phyloP scores from a whole-genome alignment of 495 filamentous ascomycete species.

The Hyaloscypha bicolor region DNA sequence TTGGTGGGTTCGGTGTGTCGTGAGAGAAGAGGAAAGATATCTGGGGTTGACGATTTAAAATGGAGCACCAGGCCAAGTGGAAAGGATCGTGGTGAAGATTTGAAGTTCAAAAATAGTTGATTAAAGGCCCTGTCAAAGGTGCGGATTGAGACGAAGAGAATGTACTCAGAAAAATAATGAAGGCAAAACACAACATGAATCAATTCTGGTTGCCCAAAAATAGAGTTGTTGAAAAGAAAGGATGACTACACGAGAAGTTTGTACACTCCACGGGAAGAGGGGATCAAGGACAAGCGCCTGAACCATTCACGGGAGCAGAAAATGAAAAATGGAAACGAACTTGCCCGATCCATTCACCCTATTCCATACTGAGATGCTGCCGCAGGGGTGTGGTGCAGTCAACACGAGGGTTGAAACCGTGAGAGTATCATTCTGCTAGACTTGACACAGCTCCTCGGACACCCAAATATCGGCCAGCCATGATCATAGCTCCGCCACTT shows the following conservation, averaged over 20 bases:
- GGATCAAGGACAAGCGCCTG: not conserved
- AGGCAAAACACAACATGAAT: not conserved
- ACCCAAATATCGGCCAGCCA: not conserved
- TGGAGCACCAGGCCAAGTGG: not conserved
- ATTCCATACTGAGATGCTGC: not conserved
- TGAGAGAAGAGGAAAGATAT: not conserved
- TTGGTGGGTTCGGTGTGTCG: constrained; percentile 3
- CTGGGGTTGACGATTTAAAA: not conserved
- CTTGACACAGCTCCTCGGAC: constrained; percentile 24
- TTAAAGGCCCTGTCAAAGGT: constrained; percentile 34
- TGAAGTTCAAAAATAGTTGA: constrained; percentile 11
- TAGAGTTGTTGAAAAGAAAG: not conserved
- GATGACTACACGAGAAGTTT: not conserved
- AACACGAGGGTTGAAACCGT: constrained; percentile 21
- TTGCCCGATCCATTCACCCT: not conserved
- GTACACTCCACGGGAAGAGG: not conserved
- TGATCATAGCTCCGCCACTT: not conserved
- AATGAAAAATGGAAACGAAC: constrained; percentile 10
- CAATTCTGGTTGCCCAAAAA: not conserved
- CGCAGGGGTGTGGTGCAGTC: constrained; percentile 13
- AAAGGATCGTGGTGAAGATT: constrained; percentile 5
- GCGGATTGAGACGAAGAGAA: constrained; percentile 17
- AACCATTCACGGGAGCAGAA: constrained; percentile 2
- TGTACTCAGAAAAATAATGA: not conserved
- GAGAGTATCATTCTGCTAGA: constrained; percentile 14